phyloP scores from a whole-genome alignment of 441 rosid genomes.

The Euphorbia celastroides region DNA sequence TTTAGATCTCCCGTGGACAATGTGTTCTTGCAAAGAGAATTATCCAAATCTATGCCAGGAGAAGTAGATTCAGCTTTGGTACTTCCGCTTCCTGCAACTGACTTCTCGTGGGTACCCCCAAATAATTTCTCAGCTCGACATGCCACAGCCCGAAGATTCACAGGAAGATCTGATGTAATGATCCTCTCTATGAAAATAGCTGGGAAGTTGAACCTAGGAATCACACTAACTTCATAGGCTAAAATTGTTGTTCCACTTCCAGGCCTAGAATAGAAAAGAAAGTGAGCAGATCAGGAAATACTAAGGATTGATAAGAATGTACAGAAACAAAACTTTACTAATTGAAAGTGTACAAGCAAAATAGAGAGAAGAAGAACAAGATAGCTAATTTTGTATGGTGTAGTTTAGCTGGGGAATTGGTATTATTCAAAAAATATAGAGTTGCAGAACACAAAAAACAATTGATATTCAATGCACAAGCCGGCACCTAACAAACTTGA shows the following conservation, averaged over 20 bases:
- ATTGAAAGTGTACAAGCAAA: neutral
- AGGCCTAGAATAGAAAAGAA: constrained; percentile 35
- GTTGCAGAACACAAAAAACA: neutral
- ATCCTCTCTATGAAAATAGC: constrained; percentile 93
- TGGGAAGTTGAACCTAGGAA: constrained; percentile 89
- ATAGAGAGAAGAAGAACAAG: neutral
- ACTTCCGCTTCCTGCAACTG: constrained; percentile 28
- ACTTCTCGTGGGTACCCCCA: constrained; percentile 34
- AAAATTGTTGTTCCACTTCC: constrained; percentile 47
- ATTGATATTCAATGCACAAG: neutral
- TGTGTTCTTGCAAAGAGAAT: constrained; percentile 24
- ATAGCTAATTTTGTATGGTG: neutral
- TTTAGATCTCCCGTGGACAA: constrained; percentile 24
- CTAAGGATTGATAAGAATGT: neutral
- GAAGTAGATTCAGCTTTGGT: constrained; percentile 27
- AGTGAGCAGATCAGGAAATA: neutral
- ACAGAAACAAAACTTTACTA: neutral
- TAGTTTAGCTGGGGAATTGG: neutral
- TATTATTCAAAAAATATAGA: neutral
- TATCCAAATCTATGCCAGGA: constrained; percentile 29
- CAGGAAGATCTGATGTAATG: constrained; percentile 90
- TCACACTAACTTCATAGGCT: constrained; percentile 83
- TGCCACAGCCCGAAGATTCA: constrained; percentile 89
- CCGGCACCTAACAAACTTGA: neutral
- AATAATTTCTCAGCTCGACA: constrained; percentile 62